Evolutionary conservation across 2,329 filamentous ascomycete species (phyloP), one percentile per base, ranked within the genome.

Genomic region (Aureobasidium sp.): DNA sequence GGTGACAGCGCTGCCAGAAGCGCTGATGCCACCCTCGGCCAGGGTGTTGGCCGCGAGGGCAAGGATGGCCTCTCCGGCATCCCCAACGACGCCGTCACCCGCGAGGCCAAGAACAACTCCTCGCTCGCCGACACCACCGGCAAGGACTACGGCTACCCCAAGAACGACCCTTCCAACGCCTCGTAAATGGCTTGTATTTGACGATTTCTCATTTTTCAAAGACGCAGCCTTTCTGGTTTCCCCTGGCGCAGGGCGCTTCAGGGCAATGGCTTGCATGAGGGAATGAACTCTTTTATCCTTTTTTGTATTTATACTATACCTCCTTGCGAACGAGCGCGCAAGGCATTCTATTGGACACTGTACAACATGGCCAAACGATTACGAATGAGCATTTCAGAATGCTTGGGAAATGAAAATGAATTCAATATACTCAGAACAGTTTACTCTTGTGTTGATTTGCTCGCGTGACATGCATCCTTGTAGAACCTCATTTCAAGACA

Each of bases 41-140:
- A 68, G 60, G 68, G 73, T 42, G 79, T 89, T 60, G 87, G 86
- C 13, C 79, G 86, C 46, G 79, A 88, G 72, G 85, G 77, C 21
- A 75, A 78, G 64, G 85, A 89, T 35, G 75, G 76, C 38, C 71
- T 87, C 11, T 71, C 76, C 10, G 78, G 77, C 2, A 73, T 83
- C 23, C 84, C 84, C 19, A 81, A 81, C 69, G 85, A 88, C 71
- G 84, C 83, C 47, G 75, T 77, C n/a, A 71, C 77, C 17, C 73
- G 76, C 54, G 81, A 77, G 64, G 67, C 70, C 57, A 77, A 74
- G 71, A 59, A 73, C 60, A 74, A 75, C 66, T 51, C 66, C n/a
- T 73, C 72, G 23, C 66, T 77, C 33, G 71, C 64, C 58, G 65
- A 77, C 51, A 80, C 76, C 23, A 73, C 74, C 5, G 65, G 67